Conservation (phyloP, 495 filamentous ascomycete genomes). For the Geoglossum glabrum region DNA sequence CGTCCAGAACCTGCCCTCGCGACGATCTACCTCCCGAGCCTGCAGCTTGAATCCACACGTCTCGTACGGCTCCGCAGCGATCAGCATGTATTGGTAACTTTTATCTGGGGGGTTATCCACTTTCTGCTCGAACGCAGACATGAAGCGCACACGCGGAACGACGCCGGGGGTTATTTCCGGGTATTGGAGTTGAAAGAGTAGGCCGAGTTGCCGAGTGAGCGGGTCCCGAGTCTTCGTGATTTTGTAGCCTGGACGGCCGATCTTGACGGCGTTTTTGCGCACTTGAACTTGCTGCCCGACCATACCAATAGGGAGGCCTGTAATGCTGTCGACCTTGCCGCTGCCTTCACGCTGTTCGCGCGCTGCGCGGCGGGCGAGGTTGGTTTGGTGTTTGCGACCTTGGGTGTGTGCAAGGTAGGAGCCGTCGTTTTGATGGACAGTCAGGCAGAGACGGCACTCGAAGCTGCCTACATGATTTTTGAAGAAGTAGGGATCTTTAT, state of each 20-base stretch:
- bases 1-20: slow-evolving; percentile 70
- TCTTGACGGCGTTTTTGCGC: slow-evolving; percentile 83
- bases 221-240: slow-evolving; percentile 91
- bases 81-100: slow-evolving; percentile 79
- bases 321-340: slow-evolving; percentile 46
- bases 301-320: slow-evolving; percentile 55
- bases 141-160: slow-evolving; percentile 72
- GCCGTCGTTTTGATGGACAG: slow-evolving; percentile 99
- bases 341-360: slow-evolving; percentile 77
- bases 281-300: slow-evolving; percentile 54
- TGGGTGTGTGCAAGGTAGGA: slow-evolving; percentile 98
- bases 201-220: slow-evolving; percentile 67
- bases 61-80: slow-evolving; percentile 96
- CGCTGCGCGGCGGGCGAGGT: slow-evolving; percentile 89
- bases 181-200: slow-evolving; percentile 90
- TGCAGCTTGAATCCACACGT: slow-evolving; percentile 93
- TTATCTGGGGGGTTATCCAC: slow-evolving; percentile 90
- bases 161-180: slow-evolving; percentile 69
- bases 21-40: slow-evolving; percentile 78
- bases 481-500: slow-evolving; percentile 99
- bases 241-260: slow-evolving; percentile 91
- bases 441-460: slow-evolving; percentile 92
- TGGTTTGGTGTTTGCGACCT: slow-evolving; percentile 97
- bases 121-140: slow-evolving; percentile 94
- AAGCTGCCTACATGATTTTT: slow-evolving; percentile 98